Conservation (phyloP, 345 rosid genomes). For the Odontarrhena argentea region DNA sequence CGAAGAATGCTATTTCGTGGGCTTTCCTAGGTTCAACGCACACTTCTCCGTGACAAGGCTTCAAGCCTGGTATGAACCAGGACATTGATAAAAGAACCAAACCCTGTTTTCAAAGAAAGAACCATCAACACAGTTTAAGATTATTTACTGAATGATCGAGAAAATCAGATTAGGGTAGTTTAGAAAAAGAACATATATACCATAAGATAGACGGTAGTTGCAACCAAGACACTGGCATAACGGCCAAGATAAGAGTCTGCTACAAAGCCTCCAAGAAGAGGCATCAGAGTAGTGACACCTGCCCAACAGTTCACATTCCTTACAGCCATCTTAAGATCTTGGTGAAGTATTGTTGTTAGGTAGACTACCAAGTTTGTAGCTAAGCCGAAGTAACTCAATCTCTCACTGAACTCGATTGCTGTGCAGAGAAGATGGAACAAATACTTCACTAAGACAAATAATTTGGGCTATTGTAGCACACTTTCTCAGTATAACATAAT, state of each 20-base stretch:
- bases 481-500: slow-evolving; percentile 4
- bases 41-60: slow-evolving; percentile 54
- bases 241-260: slow-evolving; percentile 92
- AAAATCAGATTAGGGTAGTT: not conserved
- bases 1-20: slow-evolving; percentile 71
- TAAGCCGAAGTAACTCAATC: slow-evolving; percentile 86
- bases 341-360: slow-evolving; percentile 75
- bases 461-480: slow-evolving; percentile 16
- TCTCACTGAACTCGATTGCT: slow-evolving; percentile 94
- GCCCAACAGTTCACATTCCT: slow-evolving; percentile 85
- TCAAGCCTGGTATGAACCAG: slow-evolving; percentile 67
- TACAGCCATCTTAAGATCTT: slow-evolving; percentile 81
- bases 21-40: slow-evolving; percentile 63
- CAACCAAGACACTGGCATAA: slow-evolving; percentile 58
- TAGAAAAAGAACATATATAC: slow-evolving; percentile 38
- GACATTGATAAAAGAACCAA: slow-evolving; percentile 68
- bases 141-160: not conserved
- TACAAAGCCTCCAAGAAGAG: slow-evolving; percentile 90
- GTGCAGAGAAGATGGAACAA: slow-evolving; percentile 26
- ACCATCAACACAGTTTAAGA: not conserved
- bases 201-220: slow-evolving; percentile 64
- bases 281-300: slow-evolving; percentile 92
- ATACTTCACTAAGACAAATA: slow-evolving; percentile 9
- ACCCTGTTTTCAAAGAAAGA: slow-evolving; percentile 53
- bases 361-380: slow-evolving; percentile 84